These are phyloP conservation scores for Colletotrichum shisoi DNA, from an alignment of 2,329 filamentous ascomycete species.

Conservation along the genomic window DNA sequence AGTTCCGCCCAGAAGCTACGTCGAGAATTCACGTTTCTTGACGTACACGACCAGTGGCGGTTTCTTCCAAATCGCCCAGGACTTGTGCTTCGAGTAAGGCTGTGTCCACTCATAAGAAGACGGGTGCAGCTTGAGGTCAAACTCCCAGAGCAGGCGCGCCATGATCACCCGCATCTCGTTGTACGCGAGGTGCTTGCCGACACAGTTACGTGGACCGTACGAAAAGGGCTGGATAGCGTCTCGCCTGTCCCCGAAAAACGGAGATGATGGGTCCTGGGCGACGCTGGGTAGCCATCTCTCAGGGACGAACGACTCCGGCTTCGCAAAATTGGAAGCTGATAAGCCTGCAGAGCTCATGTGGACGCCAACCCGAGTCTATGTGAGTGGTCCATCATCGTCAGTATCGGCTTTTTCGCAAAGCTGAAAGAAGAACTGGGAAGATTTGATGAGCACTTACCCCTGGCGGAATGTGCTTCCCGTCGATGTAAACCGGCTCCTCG, in stretches of 20 bases:
- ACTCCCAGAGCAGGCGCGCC: conserved; percentile 57
- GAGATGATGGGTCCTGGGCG: conserved; percentile 25
- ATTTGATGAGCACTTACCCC: background rate
- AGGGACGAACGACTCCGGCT: conserved; percentile 56
- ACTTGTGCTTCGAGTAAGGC: conserved; percentile 45
- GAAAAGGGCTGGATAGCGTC: conserved; percentile 31
- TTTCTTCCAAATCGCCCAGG: conserved; percentile 52
- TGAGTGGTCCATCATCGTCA: background rate
- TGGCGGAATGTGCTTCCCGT: background rate
- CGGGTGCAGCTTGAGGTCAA: conserved; percentile 52
- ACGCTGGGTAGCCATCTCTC: conserved; percentile 49
- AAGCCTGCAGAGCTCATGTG: conserved; percentile 45
- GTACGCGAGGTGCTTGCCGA: conserved; percentile 51
- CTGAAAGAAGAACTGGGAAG: background rate
- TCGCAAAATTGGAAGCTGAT: conserved; percentile 49
- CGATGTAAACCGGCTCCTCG: background rate
- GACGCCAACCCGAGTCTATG: conserved; percentile 48
- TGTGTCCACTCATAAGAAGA: conserved; percentile 49
- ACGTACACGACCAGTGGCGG: background rate
- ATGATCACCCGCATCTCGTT: conserved; percentile 60
- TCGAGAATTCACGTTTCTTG: background rate
- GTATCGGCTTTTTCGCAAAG: too few species aligned
- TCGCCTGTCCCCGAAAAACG: conserved; percentile 22
- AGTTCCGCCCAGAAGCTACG: too few species aligned
- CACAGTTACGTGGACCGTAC: conserved; percentile 28